These are phyloP conservation scores for Ensete ventricosum DNA, from an alignment of 176 grass and related monocot species.

Conservation along the genomic window DNA sequence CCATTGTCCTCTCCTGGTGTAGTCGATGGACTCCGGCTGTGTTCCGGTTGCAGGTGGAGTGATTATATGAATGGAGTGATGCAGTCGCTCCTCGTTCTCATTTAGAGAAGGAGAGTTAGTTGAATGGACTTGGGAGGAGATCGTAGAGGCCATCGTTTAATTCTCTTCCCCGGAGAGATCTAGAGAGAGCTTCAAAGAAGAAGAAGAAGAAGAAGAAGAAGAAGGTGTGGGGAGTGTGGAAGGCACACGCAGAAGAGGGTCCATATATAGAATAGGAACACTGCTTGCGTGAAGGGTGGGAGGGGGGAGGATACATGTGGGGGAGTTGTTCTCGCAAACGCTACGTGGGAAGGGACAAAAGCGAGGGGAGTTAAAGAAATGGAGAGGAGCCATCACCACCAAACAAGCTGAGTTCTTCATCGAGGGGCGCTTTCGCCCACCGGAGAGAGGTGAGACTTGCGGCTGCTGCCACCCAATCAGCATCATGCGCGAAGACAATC, in stretches of 20 bases:
- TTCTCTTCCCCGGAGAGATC: neutral
- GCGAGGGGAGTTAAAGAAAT: too few species aligned
- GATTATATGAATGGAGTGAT: neutral
- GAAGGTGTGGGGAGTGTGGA: neutral
- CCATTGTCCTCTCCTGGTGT: constrained; percentile 4
- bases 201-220: neutral
- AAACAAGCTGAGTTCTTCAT: too few species aligned
- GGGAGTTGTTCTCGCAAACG: too few species aligned
- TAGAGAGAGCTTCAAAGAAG: neutral
- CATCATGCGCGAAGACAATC: too few species aligned
- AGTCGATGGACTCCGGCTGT: neutral
- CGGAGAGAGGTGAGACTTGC: too few species aligned
- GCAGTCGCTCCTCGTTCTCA: neutral
- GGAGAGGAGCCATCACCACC: too few species aligned
- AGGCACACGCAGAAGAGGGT: neutral
- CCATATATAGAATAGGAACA: neutral
- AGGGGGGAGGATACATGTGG: neutral
- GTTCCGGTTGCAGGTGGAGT: neutral
- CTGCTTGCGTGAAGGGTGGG: neutral
- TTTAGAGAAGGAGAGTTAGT: neutral
- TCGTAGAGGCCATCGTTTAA: neutral
- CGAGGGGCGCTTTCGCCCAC: too few species aligned
- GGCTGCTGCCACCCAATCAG: too few species aligned
- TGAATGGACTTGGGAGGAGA: neutral
- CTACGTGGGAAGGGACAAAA: too few species aligned